Evolutionary conservation across 2,329 filamentous ascomycete species (phyloP), one percentile per base, ranked within the genome.

Genomic region (Calonectria hongkongensis): DNA sequence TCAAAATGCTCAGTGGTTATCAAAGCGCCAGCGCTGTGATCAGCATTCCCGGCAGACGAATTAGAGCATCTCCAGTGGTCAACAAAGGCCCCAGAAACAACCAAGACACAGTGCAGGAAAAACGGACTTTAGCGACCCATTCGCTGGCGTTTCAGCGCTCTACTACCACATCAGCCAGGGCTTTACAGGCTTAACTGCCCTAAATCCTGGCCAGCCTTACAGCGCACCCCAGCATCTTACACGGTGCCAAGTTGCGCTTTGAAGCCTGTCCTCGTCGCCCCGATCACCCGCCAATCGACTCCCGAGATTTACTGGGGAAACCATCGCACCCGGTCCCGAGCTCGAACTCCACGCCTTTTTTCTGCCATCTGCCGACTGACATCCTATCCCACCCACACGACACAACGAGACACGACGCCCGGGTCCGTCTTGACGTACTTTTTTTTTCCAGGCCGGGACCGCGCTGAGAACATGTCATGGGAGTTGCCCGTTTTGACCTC

Each of bases 381-480:
- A 68, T 72, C 64, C 65, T 66, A 78, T 78, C 75, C 75, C 75
- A 75, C 75, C 76, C 74, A 68, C 65, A 67, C 65, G 39, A 60
- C 66, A 68, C 50, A 68, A 68, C 66, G 54, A 68, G 76, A 79
- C 75, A 75, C 70, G 73, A 75, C 75, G 73, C 72, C 69, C 68
- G 75, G 74, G 73, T 73, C 73, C 66, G 76, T 77, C 76, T 75
- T 72, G 70, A 79, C 74, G 72, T 73, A 72, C 72, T 66, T 68
- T 65, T 73, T 72, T 73, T 72, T 71, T 70, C 72, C 73, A 80
- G 75, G 72, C 73, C 72, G 76, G 73, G 76, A 76, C 69, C 73
- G 78, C 80, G 79, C 80, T 81, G 83, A 84, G 84, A 85, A 84
- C 81, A 85, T 85, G 84, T 84, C 83, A 84, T 85, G 84, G 84